These are phyloP conservation scores for Rubia tinctorum DNA, from an alignment of 305 asterid species.

Conservation along the genomic window DNA sequence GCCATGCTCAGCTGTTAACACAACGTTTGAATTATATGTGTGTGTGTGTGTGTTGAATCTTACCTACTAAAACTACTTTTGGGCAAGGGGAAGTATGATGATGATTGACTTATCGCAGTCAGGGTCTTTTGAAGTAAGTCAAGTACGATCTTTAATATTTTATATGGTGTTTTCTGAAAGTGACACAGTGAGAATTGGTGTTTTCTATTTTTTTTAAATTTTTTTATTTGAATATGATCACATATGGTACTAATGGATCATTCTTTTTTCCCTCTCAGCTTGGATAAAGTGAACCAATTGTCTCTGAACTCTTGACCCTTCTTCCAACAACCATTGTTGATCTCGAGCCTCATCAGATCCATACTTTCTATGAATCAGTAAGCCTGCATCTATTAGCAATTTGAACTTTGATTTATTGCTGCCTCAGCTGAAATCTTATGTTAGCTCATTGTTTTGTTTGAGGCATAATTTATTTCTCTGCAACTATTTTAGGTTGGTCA, in stretches of 20 bases:
- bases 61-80: too few relatives aligned
- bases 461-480: conserved; percentile 2
- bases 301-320: conserved; percentile 81
- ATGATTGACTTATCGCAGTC: too few relatives aligned
- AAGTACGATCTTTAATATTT: too few relatives aligned
- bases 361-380: conserved; percentile 96
- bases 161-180: too few relatives aligned
- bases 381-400: conserved; percentile 20
- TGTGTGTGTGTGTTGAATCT: too few relatives aligned
- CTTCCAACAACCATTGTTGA: conserved; percentile 90
- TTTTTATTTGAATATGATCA: background rate
- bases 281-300: conserved; percentile 96
- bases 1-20: too few relatives aligned
- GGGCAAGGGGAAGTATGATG: too few relatives aligned
- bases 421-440: background rate
- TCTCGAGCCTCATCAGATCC: conserved; percentile 98
- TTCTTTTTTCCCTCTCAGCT: conserved; percentile 43
- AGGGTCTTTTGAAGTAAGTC: too few relatives aligned
- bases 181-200: too few relatives aligned
- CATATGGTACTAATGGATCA: conserved; percentile 8
- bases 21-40: too few relatives aligned
- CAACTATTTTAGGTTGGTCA: conserved; percentile 61
- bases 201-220: too few relatives aligned
- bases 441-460: background rate
- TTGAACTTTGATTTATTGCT: conserved; percentile 3